Percentiles rank a stretch among this genome's conserved stretches.
These are phyloP conservation scores for Talaromyces liani DNA, from an alignment of 495 filamentous ascomycete species.

Conservation along the genomic window DNA sequence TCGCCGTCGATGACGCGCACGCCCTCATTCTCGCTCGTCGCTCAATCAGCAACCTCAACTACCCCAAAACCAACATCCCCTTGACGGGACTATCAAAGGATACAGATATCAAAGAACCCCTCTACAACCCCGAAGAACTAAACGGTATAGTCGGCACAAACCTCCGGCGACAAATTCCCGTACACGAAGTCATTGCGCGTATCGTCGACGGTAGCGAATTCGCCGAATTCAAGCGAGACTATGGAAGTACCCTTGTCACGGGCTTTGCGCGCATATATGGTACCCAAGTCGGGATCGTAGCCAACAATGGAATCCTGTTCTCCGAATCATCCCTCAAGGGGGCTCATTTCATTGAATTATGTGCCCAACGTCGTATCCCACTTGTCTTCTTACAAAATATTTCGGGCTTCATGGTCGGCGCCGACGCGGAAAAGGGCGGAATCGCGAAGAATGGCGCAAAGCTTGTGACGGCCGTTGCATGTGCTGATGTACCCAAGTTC, in stretches of 20 bases:
- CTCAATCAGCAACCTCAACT: constrained; percentile 83
- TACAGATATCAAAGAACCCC: constrained; percentile 53
- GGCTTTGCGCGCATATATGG: constrained; percentile 90
- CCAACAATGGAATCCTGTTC: constrained; percentile 98
- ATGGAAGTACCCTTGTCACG: constrained; percentile 84
- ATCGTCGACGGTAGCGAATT: constrained; percentile 90
- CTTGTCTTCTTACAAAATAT: constrained; percentile 96
- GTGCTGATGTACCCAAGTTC: constrained; percentile 93
- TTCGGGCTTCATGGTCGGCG: constrained; percentile 94
- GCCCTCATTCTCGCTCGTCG: constrained; percentile 81
- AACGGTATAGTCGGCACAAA: constrained; percentile 85
- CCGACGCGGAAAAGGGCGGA: constrained; percentile 84
- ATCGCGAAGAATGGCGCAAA: constrained; percentile 99
- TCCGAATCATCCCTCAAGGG: constrained; percentile 85
- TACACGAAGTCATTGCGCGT: constrained; percentile 86
- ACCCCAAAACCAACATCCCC: constrained; percentile 42
- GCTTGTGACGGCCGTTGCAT: constrained; percentile 91
- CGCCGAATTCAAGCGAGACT: constrained; percentile 90
- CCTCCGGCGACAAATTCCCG: constrained; percentile 72
- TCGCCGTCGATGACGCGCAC: constrained; percentile 91
- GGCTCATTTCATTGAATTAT: constrained; percentile 97
- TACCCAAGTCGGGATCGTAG: constrained; percentile 85
- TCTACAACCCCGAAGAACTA: constrained; percentile 77
- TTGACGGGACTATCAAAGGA: constrained; percentile 15
- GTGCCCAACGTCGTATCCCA: constrained; percentile 80